phyloP scores from a whole-genome alignment of 2,329 filamentous ascomycete species.

The Akanthomyces uredinophilus region DNA sequence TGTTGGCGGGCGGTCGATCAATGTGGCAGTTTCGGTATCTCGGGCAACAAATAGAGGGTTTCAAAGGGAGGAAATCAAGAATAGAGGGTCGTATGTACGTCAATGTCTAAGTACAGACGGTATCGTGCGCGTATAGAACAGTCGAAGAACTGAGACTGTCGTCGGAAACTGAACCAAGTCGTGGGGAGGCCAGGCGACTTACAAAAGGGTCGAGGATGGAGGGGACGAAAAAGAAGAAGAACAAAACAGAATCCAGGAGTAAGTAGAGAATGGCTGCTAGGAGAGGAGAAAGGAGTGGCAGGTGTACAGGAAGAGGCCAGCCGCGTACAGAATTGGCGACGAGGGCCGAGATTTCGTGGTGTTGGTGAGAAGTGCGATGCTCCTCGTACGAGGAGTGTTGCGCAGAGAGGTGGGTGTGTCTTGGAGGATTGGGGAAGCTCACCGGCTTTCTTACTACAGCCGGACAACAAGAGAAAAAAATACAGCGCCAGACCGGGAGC shows the following conservation, averaged over 20 bases:
- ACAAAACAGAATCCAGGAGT: not conserved
- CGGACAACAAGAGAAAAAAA: not conserved
- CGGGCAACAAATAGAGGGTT: not conserved
- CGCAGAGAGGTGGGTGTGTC: not conserved
- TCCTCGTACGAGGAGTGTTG: conserved; percentile 1
- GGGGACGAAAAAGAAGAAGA: not conserved
- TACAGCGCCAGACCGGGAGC: conserved; percentile 2
- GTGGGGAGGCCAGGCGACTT: not conserved
- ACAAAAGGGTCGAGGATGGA: not conserved
- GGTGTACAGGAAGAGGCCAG: not conserved
- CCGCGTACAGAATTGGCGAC: not conserved
- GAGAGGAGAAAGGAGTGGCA: not conserved
- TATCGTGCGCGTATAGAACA: not conserved
- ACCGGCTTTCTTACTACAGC: not conserved
- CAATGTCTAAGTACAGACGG: not conserved
- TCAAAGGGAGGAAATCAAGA: not conserved
- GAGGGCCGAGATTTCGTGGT: conserved; percentile 2
- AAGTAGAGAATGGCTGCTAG: not conserved
- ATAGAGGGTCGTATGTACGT: not conserved
- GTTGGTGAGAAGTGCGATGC: not conserved
- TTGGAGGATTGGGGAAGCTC: not conserved
- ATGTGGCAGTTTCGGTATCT: not conserved
- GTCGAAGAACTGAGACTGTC: conserved; percentile 2
- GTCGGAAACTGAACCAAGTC: not conserved
- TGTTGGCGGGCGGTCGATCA: not conserved